Conservation (phyloP, 225 moss, liverwort and hornwort species). For the Lunularia cruciata region DNA sequence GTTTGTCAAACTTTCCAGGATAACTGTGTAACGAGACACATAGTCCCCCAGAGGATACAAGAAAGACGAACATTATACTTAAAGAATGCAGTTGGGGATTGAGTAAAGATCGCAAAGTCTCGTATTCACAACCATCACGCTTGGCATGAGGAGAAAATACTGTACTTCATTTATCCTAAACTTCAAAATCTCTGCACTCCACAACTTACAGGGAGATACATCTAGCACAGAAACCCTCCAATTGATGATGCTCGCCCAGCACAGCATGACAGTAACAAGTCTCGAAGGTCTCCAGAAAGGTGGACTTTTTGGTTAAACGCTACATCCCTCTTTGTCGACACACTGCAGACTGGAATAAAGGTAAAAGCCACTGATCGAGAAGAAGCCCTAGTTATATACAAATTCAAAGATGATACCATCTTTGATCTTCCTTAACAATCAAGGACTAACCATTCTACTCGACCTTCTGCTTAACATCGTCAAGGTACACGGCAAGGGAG, state of each 20-base stretch:
- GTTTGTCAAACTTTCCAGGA: too few species aligned
- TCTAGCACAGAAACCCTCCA: too few species aligned
- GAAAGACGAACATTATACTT: too few species aligned
- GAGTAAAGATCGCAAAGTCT: neutral
- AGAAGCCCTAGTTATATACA: slow-evolving; percentile 10
- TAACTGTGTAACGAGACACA: too few species aligned
- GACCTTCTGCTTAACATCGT: slow-evolving; percentile 9
- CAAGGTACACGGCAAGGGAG: slow-evolving; percentile 18
- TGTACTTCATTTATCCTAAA: neutral
- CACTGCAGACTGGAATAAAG: neutral
- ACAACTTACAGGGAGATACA: neutral
- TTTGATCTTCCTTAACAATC: slow-evolving; percentile 21
- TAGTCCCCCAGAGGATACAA: too few species aligned
- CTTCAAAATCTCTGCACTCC: neutral
- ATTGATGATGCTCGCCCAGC: neutral
- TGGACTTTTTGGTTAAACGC: neutral
- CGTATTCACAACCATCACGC: neutral
- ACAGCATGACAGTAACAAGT: neutral
- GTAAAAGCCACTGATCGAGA: slow-evolving; percentile 12
- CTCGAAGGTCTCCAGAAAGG: neutral
- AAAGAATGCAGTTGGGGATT: too few species aligned
- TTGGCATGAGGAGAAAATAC: neutral
- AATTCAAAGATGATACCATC: slow-evolving; percentile 16
- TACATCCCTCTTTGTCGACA: neutral
- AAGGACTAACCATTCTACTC: slow-evolving; percentile 19